Evolutionary conservation across 2,329 filamentous ascomycete species (phyloP), one percentile per base, ranked within the genome.

Genomic region (Venturia oleaginea): DNA sequence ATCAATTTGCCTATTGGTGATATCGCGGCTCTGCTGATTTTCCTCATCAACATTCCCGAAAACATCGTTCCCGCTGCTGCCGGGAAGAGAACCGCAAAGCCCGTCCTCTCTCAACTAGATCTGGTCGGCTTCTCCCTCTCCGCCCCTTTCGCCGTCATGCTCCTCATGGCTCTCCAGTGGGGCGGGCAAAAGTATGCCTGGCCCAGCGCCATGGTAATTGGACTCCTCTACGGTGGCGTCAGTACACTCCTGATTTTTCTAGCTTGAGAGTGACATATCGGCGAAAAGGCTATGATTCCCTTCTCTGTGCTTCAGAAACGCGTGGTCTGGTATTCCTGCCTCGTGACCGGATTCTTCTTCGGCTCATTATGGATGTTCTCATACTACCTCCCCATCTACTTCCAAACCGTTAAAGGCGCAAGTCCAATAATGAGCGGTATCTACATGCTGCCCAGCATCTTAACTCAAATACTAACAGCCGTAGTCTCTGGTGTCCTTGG

Each of bases 381-480:
- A 61, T 76, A 74, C 32, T 48, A 64, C 37, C 80, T 95, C 5
- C 74, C 65, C 37, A 71, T 75, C 62, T 76, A 76, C 65, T 79
- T 80, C 70, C 78, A 80, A 68, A 74, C 76, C 43, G 74, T 76
- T 64, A 76, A 77, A 67, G 70, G 72, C 24, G 75, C 73, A 3
- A 72, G 71, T 1, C 75, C 78, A 17, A 72, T 75, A 42, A 68
- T 70, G 17, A 73, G 72, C 34, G 75, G 73, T 11, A 68, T 72
- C 62, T 66, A 72, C 67, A 68, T 70, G 60, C 22, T 75, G 0
- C 77, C 77, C 4, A 72, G 77, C 62, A 72, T 78, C 65, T 71
- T 76, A 64, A 63, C 71, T 66, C 64, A 76, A 66, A 63, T 71
- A 38, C 24, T 73, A 19, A 65, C 66, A 34, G 66, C 73, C 67